Conservation (phyloP, 208 protist genomes). For the Plasmodiophora brassicae region DNA sequence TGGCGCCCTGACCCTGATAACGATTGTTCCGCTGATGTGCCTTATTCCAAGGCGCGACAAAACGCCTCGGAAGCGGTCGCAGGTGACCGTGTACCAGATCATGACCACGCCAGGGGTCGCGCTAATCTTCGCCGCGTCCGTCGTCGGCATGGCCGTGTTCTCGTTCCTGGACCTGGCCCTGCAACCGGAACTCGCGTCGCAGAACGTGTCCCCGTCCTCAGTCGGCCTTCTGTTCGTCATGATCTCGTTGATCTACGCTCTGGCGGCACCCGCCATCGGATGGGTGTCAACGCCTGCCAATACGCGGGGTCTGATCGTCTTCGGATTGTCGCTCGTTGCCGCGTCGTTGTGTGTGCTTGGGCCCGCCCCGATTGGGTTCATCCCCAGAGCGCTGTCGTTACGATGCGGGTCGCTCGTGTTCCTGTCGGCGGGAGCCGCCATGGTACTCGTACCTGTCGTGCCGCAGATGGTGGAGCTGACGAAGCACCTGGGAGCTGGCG, state of each 20-base stretch:
- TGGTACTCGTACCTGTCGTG: neutral
- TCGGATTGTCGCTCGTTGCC: neutral
- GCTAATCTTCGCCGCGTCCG: neutral
- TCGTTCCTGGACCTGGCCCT: neutral
- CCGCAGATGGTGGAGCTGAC: slow-evolving; percentile 3
- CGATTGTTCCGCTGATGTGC: neutral
- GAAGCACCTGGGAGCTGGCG: neutral
- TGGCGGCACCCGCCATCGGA: neutral
- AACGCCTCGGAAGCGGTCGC: neutral
- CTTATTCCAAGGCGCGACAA: neutral
- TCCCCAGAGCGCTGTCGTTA: neutral
- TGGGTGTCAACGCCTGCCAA: neutral
- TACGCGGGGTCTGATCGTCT: neutral
- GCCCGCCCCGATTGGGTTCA: neutral
- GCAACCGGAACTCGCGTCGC: neutral
- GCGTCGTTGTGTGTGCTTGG: neutral
- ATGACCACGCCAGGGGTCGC: neutral
- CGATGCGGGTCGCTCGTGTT: neutral
- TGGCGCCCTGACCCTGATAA: neutral
- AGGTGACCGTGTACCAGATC: neutral
- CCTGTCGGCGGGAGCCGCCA: neutral
- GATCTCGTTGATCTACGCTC: neutral
- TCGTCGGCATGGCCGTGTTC: neutral
- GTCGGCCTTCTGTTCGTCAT: slow-evolving; percentile 14
- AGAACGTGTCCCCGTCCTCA: neutral